Evolutionary conservation across 1,284 basidiomycete species (phyloP).

Genomic region (Ceratobasidium papillatum): DNA sequence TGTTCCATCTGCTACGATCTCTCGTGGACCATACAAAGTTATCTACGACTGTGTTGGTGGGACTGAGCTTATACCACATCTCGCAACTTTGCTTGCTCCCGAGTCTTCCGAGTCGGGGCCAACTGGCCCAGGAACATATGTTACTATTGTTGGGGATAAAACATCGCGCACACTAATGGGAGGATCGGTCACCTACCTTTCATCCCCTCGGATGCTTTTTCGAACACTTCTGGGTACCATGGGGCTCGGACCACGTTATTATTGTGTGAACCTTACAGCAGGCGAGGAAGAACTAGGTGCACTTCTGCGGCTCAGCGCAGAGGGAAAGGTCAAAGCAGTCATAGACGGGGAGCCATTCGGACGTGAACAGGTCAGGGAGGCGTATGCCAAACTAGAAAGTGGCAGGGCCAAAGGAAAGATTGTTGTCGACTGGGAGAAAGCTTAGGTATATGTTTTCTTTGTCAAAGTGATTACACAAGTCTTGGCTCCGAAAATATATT

Average conservation of each 20-base stretch:
- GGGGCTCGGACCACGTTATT: constrained; percentile 4
- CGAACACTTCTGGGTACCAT: neutral
- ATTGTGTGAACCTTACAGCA: neutral
- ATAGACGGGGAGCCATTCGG: constrained; percentile 7
- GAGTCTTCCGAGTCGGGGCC: neutral
- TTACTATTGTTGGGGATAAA: constrained; percentile 22
- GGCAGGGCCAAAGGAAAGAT: constrained; percentile 15
- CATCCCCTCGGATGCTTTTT: neutral
- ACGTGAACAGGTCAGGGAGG: neutral
- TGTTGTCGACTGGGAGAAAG: constrained; percentile 2
- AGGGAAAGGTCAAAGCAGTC: neutral
- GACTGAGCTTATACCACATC: constrained; percentile 3
- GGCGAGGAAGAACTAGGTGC: constrained; percentile 3
- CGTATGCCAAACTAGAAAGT: constrained; percentile 6
- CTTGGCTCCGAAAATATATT: too few relatives aligned
- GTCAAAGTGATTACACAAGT: neutral
- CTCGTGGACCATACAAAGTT: neutral
- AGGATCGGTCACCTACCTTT: neutral
- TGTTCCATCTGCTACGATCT: neutral
- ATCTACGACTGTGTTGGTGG: constrained; percentile 32
- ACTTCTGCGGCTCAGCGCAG: neutral
- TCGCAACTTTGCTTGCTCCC: neutral
- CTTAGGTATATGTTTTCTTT: neutral
- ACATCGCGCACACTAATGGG: constrained; percentile 1
- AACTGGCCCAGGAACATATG: neutral